Evolutionary conservation across 2,329 filamentous ascomycete species (phyloP), one percentile per base, ranked within the genome.

Genomic region (Fusarium zealandicum): DNA sequence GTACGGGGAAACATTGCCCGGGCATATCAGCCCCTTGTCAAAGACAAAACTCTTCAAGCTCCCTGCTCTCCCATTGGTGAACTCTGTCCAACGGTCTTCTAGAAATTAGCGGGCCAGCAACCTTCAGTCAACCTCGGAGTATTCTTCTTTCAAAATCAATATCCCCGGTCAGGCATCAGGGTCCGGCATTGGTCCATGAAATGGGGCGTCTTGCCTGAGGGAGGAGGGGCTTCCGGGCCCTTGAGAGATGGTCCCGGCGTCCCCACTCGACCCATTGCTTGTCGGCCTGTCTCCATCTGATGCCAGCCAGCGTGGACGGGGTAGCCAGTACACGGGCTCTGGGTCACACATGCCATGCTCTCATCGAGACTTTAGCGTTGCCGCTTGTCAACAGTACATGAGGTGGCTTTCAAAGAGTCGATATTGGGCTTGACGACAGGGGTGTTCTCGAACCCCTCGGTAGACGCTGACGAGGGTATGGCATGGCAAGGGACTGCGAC

Each of bases 401-500:
- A 48, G 5, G 41, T 49, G 47, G 61, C 51, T 61, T 43, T 64
- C 60, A 27, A 46, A 53, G 42, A 35, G 32, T 33, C 22, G 37
- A 52, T 61, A 59, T 55, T 62, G 49, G 50, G 16, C 45, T 65
- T 47, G 46, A 42, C 17, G 45, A 60, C 61, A 66, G 65, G 65
- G 64, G 39, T 61, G 57, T 57, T 64, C 63, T 67, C 56, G 61
- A 68, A 68, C 66, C 66, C 68, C 61, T 70, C 69, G 69, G 69
- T 70, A 71, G 68, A 71, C 68, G 67, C 64, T 69, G 54, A 65
- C 64, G 64, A 66, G 67, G 67, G 62, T 54, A 64, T 55, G 52
- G 61, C 48, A 63, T 64, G 50, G 57, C 52, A 58, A 61, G 57
- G 59, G 61, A 60, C 58, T 53, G 46, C 46, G 61, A 57, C 65